phyloP scores from a whole-genome alignment of 202 grass and related monocot genomes.

The Hordeum pubiflorum region DNA sequence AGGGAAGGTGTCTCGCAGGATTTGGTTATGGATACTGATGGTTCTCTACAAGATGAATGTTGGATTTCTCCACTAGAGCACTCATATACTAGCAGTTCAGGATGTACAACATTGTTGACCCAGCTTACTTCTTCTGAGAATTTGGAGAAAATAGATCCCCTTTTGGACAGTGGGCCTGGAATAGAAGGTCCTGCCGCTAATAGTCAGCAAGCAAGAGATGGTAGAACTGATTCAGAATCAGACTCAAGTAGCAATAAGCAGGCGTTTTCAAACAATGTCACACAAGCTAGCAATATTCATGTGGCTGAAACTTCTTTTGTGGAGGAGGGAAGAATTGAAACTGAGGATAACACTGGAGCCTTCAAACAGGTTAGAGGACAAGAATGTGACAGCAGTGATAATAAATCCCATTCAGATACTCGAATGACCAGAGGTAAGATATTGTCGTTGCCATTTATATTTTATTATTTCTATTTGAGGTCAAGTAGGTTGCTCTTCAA shows the following conservation, averaged over 20 bases:
- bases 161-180: conserved; percentile 10
- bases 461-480: conserved; percentile 9
- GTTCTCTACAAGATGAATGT: conserved; percentile 64
- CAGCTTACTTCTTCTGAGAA: conserved; percentile 44
- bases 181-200: conserved; percentile 24
- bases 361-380: conserved; percentile 43
- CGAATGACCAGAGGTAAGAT: conserved; percentile 58
- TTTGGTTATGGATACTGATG: conserved; percentile 30
- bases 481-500: conserved; percentile 1
- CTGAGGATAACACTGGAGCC: conserved; percentile 31
- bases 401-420: conserved; percentile 44
- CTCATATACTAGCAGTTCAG: conserved; percentile 71
- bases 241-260: conserved; percentile 27
- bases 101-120: conserved; percentile 40
- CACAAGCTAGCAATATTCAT: conserved; percentile 26
- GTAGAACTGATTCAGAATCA: conserved; percentile 19
- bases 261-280: conserved; percentile 18
- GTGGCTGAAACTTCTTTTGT: conserved; percentile 31
- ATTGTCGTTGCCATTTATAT: background rate
- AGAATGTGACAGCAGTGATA: conserved; percentile 45
- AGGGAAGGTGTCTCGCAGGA: conserved; percentile 34
- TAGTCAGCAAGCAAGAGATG: conserved; percentile 32
- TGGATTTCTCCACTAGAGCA: conserved; percentile 89
- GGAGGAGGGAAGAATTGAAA: conserved; percentile 31
- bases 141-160: conserved; percentile 30